Percentiles rank a stretch among this genome's conserved stretches.
Evolutionary conservation across 208 protist species (phyloP).

Genomic region (Acanthamoeba healyi): DNA sequence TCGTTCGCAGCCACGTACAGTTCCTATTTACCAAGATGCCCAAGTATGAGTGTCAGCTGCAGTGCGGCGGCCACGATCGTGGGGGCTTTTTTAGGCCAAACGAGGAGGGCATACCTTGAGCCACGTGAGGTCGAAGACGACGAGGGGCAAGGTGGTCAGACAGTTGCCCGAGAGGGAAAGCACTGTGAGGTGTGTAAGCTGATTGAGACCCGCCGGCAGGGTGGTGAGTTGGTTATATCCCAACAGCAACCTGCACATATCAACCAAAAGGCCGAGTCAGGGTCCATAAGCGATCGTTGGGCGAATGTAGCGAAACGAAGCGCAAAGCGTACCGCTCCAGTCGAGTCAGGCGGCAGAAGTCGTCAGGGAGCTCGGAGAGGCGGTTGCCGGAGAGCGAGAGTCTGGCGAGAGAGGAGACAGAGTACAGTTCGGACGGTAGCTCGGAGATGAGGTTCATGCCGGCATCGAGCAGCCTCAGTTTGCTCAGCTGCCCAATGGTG

Average conservation of each 20-base stretch:
- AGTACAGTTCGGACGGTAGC: slow-evolving; percentile 40
- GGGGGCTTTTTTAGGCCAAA: too few relatives aligned
- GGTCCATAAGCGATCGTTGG: too few relatives aligned
- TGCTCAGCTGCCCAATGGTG: slow-evolving; percentile 39
- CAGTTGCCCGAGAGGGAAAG: slow-evolving; percentile 62
- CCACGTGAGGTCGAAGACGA: slow-evolving; percentile 52
- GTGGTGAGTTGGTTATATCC: slow-evolving; percentile 61
- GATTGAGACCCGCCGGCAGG: neutral
- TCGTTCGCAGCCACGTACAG: slow-evolving; percentile 55
- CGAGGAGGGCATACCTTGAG: slow-evolving; percentile 68
- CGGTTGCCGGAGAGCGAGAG: slow-evolving; percentile 42
- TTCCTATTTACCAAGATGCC: neutral
- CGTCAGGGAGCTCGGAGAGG: neutral
- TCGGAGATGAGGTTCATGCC: slow-evolving; percentile 57
- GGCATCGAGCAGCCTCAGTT: slow-evolving; percentile 9
- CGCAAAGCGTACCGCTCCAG: slow-evolving; percentile 27
- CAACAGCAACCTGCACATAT: neutral
- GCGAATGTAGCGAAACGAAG: too few relatives aligned
- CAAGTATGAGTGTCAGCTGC: too few relatives aligned
- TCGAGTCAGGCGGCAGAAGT: slow-evolving; percentile 24
- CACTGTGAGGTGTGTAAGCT: slow-evolving; percentile 28
- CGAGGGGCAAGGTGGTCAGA: neutral
- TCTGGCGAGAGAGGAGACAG: slow-evolving; percentile 9
- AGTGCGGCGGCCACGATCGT: too few relatives aligned
- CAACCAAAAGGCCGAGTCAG: neutral